Evolutionary conservation across 179 eudicot genomes (phyloP), one percentile per base, ranked within the genome.

Genomic region (Spergularia azorica): DNA sequence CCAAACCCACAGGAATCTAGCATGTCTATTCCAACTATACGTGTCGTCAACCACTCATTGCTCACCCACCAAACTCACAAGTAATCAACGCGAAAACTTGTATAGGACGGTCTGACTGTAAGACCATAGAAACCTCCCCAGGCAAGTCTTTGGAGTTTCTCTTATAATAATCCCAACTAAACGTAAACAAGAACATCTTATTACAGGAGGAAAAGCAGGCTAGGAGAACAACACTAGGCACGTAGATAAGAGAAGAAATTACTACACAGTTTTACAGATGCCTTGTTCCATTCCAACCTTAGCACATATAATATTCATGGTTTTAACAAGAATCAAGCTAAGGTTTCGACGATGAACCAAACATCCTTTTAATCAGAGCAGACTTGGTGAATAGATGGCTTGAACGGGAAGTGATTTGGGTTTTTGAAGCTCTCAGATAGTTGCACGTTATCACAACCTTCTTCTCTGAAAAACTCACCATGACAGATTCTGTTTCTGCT

Each of bases 401-500:
- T 67, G 51, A 62, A 15, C 58, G 16, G 11, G 78, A 26, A 20
- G 67, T 73, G 38, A 74, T 68, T 38, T 80, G 79, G 59, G 59
- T 57, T n/a, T 68, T 38, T 6, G 88, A 74, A 5, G 57, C 78
- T 82, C 72, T 78, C 9, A 65, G 48, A 71, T 84, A 85, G 72
- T 77, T 87, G 69, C 86, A 89, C 9, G 91, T 88, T 46, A 92
- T 81, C 7, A 85, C 85, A 54, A 89, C 89, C 83, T 85, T 88
- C 81, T 88, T 89, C 83, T 92, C 95, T 73, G 81, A 65, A 70
- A 90, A 79, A 77, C 86, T 87, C 74, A 92, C 87, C 76, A 83
- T 84, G 74, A 92, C 89, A 0, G 95, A 92, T 46, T 90, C 89
- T 15, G 82, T 86, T 71, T 87, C 97, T 26, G 90, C 87, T 86